Evolutionary conservation across 139 green algal genomes (phyloP), one percentile per base, ranked within the genome.

Genomic region (Chlorella sp.): DNA sequence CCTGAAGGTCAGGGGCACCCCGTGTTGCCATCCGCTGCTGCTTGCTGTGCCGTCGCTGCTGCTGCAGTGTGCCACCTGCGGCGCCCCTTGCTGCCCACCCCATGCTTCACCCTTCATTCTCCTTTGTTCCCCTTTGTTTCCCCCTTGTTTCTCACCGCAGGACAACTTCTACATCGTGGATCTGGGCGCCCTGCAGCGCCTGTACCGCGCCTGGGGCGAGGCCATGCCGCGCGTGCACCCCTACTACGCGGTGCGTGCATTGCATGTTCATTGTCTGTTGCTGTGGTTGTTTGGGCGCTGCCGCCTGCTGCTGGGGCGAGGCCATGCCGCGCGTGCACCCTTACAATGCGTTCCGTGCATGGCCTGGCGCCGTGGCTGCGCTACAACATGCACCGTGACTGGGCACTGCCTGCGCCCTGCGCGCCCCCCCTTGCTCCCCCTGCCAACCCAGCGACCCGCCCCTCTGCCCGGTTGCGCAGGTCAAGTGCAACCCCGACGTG

Each of bases 81-180:
- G n/a, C n/a, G n/a, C n/a, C n/a, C n/a, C 65, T 73, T 34, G 4
- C n/a, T 41, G 13, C 65, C 2, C 17, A 73, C 4, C n/a, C 26
- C 32, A 41, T 16, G 3, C 65, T 11, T 65, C 9, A 20, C 9
- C 30, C 56, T 20, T 5, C 56, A 3, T 24, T 75, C 2, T 2
- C n/a, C 68, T 36, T 75, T 54, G 90, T n/a, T 67, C 69, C 56
- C 67, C 69, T 14, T 79, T n/a, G n/a, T n/a, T n/a, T n/a, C n/a
- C n/a, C n/a, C n/a, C n/a, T n/a, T n/a, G n/a, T n/a, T n/a, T 84
- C 48, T 17, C 43, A 19, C 76, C 95, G 44, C 94, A 98, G 41
- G 95, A 98, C 86, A 95, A 93, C 22, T 96, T 99, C 80, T 98
- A 97, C 48, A 68, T 98, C 3, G 76, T 98, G n/a, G 96, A 99